Evolutionary conservation across 225 moss, liverwort and hornwort species (phyloP).

Genomic region (Straminergon stramineum): DNA sequence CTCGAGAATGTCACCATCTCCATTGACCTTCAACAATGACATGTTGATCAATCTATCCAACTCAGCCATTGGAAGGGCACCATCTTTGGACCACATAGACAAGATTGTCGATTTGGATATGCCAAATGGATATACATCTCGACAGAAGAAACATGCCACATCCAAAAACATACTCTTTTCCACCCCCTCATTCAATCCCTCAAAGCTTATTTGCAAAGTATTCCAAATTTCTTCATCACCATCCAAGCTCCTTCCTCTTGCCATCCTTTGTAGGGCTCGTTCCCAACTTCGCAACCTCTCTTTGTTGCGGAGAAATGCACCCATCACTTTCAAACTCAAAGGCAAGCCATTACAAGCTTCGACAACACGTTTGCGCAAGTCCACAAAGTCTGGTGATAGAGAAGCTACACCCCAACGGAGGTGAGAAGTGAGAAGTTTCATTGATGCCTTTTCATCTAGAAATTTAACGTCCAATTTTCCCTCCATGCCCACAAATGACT

Average conservation of each 20-base stretch:
- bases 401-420: background rate
- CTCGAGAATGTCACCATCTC: background rate
- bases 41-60: background rate
- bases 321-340: background rate
- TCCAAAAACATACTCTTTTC: background rate
- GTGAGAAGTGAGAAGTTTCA: background rate
- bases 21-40: background rate
- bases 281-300: background rate
- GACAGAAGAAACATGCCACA: background rate
- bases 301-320: background rate
- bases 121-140: background rate
- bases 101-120: background rate
- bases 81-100: background rate
- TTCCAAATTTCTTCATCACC: background rate
- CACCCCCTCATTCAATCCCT: background rate
- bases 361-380: background rate
- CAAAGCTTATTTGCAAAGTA: background rate
- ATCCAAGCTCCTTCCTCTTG: background rate
- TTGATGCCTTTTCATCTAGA: background rate
- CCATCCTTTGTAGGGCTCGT: background rate
- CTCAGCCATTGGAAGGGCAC: rapidly evolving
- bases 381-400: background rate
- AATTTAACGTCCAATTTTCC: background rate
- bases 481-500: background rate
- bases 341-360: background rate